These are phyloP conservation scores for Adenanthera pavonina DNA, from an alignment of 306 rosid genomes.

Conservation along the genomic window DNA sequence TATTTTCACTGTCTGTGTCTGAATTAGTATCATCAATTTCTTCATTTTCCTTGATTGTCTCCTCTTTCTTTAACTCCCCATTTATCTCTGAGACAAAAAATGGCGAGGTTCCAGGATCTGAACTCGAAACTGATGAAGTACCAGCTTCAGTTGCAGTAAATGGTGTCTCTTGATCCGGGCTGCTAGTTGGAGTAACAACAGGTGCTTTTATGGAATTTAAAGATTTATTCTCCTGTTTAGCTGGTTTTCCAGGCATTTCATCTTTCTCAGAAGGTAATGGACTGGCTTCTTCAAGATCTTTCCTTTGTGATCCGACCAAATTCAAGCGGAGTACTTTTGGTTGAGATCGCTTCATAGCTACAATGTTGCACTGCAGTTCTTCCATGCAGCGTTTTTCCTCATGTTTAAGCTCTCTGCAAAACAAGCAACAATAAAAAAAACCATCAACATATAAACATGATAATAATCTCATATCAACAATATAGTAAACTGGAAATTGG, in stretches of 20 bases:
- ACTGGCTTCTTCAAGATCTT: slow-evolving; percentile 58
- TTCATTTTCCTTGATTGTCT: slow-evolving; percentile 59
- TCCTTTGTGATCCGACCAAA: slow-evolving; percentile 73
- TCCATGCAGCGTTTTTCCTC: slow-evolving; percentile 96
- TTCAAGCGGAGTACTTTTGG: slow-evolving; percentile 94
- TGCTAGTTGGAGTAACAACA: slow-evolving; percentile 87
- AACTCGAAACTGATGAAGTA: slow-evolving; percentile 92
- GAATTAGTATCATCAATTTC: slow-evolving; percentile 71
- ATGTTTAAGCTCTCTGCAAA: slow-evolving; percentile 81
- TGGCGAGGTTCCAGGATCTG: slow-evolving; percentile 96
- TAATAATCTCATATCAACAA: slow-evolving; percentile 21
- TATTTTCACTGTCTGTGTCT: slow-evolving; percentile 76
- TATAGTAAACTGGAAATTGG: not conserved
- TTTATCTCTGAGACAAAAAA: slow-evolving; percentile 70
- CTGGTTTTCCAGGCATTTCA: slow-evolving; percentile 52
- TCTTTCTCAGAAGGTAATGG: slow-evolving; percentile 57
- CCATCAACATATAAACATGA: slow-evolving; percentile 11
- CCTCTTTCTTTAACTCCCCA: slow-evolving; percentile 71
- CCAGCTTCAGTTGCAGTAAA: slow-evolving; percentile 91
- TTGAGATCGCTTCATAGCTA: slow-evolving; percentile 88
- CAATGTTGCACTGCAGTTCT: slow-evolving; percentile 95
- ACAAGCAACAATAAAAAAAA: slow-evolving; percentile 20
- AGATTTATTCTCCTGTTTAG: slow-evolving; percentile 58
- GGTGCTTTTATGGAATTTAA: slow-evolving; percentile 61
- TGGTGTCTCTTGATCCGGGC: slow-evolving; percentile 89